These are phyloP conservation scores for Aspergillus unguis DNA, from an alignment of 2,329 filamentous ascomycete species.

Conservation along the genomic window DNA sequence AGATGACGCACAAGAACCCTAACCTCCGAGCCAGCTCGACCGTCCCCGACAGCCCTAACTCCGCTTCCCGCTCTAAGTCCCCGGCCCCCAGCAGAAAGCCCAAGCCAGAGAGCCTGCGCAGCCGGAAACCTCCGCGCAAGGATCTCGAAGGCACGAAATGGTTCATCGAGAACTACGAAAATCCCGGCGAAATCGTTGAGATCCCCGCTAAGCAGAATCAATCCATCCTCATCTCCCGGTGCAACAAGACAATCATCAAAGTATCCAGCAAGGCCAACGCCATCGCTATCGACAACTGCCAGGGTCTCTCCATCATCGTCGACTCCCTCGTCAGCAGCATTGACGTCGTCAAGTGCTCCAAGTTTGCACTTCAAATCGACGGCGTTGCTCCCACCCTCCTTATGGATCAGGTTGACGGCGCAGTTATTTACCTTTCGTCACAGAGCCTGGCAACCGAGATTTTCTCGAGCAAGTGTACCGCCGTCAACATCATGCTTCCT, in stretches of 20 bases:
- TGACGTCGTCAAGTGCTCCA: conserved; percentile 91
- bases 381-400: conserved; percentile 82
- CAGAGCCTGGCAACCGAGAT: conserved; percentile 75
- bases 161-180: conserved; percentile 93
- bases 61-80: conserved; percentile 66
- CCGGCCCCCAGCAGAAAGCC: conserved; percentile 84
- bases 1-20: conserved; percentile 99
- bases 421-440: conserved; percentile 79
- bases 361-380: conserved; percentile 90
- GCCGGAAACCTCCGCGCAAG: conserved; percentile 76
- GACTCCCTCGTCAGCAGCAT: conserved; percentile 87
- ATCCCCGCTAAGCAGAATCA: conserved; percentile 80
- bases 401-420: conserved; percentile 90
- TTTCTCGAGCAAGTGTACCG: conserved; percentile 82
- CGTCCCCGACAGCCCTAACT: conserved; percentile 58
- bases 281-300: conserved; percentile 91
- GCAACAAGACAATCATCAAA: conserved; percentile 85
- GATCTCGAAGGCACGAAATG: conserved; percentile 88
- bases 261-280: conserved; percentile 93
- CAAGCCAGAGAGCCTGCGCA: conserved; percentile 79
- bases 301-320: conserved; percentile 77
- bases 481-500: conserved; percentile 81
- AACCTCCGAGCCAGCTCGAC: conserved; percentile 70
- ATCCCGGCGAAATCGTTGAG: conserved; percentile 67
- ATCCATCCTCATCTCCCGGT: conserved; percentile 86